Evolutionary conservation across 1,284 basidiomycete species (phyloP).

Genomic region (Inonotus obliquus): DNA sequence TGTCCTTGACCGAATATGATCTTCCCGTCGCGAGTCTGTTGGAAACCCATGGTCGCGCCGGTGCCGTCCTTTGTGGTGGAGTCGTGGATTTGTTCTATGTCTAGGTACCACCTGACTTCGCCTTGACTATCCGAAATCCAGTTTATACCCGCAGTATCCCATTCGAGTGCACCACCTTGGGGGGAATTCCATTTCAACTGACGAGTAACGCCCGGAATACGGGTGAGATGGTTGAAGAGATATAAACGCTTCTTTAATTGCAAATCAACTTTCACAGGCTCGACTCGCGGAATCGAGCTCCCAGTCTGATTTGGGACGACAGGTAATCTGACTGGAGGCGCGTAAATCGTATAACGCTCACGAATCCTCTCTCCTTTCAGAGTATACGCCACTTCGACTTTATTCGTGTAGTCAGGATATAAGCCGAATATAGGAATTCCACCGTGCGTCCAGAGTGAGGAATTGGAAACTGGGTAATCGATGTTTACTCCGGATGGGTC

Average conservation of each 20-base stretch:
- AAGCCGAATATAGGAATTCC: conserved; percentile 2
- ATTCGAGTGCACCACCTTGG: conserved; percentile 2
- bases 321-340: not conserved
- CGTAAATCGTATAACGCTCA: conserved; percentile 2
- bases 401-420: conserved; percentile 2
- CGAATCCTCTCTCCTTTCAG: conserved; percentile 2
- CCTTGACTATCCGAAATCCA: conserved; percentile 6
- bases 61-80: not conserved
- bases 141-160: conserved; percentile 1
- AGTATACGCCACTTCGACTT: conserved; percentile 6
- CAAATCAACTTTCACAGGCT: not conserved
- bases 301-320: conserved; percentile 1
- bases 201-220: not conserved
- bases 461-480: conserved; percentile 5
- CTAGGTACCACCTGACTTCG: conserved; percentile 3
- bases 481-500: not conserved
- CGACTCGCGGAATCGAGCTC: not conserved
- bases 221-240: conserved; percentile 5
- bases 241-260: not conserved
- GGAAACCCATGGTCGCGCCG: conserved; percentile 6
- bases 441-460: conserved; percentile 4
- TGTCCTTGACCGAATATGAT: conserved; percentile 7
- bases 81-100: conserved; percentile 6
- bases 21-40: conserved; percentile 5
- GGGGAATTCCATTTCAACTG: conserved; percentile 1